A percentile compares a stretch with the other conserved stretches of the same genome.
These are phyloP conservation scores for Barnettozyma salicaria DNA, from an alignment of 805 yeast species.

Conservation along the genomic window DNA sequence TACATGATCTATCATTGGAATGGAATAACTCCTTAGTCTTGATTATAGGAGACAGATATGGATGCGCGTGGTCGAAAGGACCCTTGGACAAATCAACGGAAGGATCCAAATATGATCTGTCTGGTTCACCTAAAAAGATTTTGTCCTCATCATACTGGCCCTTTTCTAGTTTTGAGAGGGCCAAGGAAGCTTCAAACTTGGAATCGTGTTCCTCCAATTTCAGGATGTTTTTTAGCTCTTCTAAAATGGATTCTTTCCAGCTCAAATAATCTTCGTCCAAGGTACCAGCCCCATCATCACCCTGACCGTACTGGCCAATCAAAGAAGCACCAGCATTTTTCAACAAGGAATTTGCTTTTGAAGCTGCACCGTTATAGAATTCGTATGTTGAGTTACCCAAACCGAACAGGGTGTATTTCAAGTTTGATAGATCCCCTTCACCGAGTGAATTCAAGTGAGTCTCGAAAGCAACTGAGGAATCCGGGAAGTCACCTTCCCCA, in stretches of 20 bases:
- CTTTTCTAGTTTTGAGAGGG: constrained; percentile 35
- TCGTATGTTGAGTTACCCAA: constrained; percentile 95
- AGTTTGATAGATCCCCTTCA: constrained; percentile 48
- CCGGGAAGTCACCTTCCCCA: constrained; percentile 99
- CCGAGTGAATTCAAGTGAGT: constrained; percentile 53
- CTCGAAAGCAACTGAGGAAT: constrained; percentile 78
- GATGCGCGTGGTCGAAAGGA: constrained; percentile 78
- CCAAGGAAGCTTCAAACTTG: constrained; percentile 64
- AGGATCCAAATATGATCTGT: constrained; percentile 32
- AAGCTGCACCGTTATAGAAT: constrained; percentile 79
- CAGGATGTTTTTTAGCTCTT: constrained; percentile 54
- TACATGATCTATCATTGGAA: constrained; percentile 63
- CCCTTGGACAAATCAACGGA: constrained; percentile 40
- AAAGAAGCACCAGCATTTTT: constrained; percentile 63
- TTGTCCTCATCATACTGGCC: constrained; percentile 33
- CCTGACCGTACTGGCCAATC: constrained; percentile 78
- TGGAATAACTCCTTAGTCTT: constrained; percentile 65
- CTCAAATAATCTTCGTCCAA: constrained; percentile 91
- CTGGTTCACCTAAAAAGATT: constrained; percentile 81
- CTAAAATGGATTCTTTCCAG: constrained; percentile 83
- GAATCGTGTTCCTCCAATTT: constrained; percentile 76
- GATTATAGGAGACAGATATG: constrained; percentile 68
- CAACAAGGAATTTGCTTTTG: constrained; percentile 46
- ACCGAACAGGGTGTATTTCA: constrained; percentile 77
- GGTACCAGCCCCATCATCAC: constrained; percentile 93